A percentile compares a stretch with the other conserved stretches of the same genome.
Conservation (phyloP, 176 grass and related monocot species). For the Olyra latifolia region DNA sequence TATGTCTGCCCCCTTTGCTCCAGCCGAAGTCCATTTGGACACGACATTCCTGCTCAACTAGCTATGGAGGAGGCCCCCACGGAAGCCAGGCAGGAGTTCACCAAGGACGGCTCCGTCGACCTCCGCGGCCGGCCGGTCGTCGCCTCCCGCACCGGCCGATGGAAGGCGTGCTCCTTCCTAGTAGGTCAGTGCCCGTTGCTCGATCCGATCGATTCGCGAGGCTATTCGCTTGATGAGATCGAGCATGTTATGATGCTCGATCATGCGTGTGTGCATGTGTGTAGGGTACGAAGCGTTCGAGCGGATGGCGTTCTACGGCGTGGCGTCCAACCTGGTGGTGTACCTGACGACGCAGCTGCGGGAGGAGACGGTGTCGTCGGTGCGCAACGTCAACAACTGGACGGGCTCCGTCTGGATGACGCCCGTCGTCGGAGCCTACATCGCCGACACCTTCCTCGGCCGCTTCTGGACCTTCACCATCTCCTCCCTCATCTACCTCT, state of each 20-base stretch:
- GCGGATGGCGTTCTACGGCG: constrained; percentile 86
- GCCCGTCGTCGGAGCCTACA: constrained; percentile 65
- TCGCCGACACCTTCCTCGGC: constrained; percentile 76
- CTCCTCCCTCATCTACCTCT: constrained; percentile 67
- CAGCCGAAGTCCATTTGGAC: not conserved
- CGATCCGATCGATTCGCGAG: no score
- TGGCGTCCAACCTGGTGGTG: constrained; percentile 80
- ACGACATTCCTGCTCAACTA: not conserved
- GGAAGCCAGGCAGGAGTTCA: constrained; percentile 38
- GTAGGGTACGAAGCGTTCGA: constrained; percentile 78
- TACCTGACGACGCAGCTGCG: constrained; percentile 73
- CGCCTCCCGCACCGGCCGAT: constrained; percentile 58
- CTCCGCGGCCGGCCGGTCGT: constrained; percentile 54
- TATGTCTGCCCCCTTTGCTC: not conserved
- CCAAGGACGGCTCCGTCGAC: constrained; percentile 72
- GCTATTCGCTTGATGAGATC: not conserved
- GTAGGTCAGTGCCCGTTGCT: constrained; percentile 60
- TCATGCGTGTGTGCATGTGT: not conserved
- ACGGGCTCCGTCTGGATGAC: constrained; percentile 77
- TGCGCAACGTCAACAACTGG: constrained; percentile 80
- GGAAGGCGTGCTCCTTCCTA: constrained; percentile 76
- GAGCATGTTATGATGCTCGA: not conserved
- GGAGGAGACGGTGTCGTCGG: constrained; percentile 71
- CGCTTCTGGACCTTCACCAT: constrained; percentile 89
- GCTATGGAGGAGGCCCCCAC: not conserved